phyloP scores from a whole-genome alignment of 495 filamentous ascomycete genomes.

The Penicillium coffeae region DNA sequence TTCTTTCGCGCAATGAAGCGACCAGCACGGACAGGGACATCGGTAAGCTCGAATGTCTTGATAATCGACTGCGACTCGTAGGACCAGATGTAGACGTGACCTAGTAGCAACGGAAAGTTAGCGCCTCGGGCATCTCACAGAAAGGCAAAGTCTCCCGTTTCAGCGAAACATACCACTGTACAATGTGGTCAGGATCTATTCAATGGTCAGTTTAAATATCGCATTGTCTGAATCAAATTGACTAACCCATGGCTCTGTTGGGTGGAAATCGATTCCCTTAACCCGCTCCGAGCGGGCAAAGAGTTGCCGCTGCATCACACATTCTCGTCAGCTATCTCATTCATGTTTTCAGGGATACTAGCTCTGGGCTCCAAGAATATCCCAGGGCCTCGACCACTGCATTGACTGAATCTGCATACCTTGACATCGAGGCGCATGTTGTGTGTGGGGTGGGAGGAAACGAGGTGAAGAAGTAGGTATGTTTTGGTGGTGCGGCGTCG shows the following conservation, averaged over 20 bases:
- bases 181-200: slow-evolving; percentile 82
- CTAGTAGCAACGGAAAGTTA: slow-evolving; percentile 36
- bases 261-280: slow-evolving; percentile 97
- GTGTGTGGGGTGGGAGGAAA: slow-evolving; percentile 32
- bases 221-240: neutral
- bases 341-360: slow-evolving; percentile 3
- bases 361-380: neutral
- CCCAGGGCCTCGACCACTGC: neutral
- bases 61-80: slow-evolving; percentile 97
- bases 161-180: slow-evolving; percentile 70
- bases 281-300: slow-evolving; percentile 86
- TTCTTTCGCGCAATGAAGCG: slow-evolving; percentile 97
- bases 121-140: slow-evolving; percentile 12
- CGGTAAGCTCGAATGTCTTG: slow-evolving; percentile 98
- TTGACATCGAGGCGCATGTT: slow-evolving; percentile 90
- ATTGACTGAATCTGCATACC: slow-evolving; percentile 51
- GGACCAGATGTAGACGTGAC: slow-evolving; percentile 99
- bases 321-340: slow-evolving; percentile 14
- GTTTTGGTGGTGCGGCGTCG: slow-evolving; percentile 41
- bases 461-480: slow-evolving; percentile 1
- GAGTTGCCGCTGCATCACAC: slow-evolving; percentile 62
- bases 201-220: slow-evolving; percentile 23
- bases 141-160: slow-evolving; percentile 1
- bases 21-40: slow-evolving; percentile 95
- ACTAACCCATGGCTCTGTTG: slow-evolving; percentile 84